phyloP scores from a whole-genome alignment of 2,329 filamentous ascomycete genomes.

The Nemania bipapillata region DNA sequence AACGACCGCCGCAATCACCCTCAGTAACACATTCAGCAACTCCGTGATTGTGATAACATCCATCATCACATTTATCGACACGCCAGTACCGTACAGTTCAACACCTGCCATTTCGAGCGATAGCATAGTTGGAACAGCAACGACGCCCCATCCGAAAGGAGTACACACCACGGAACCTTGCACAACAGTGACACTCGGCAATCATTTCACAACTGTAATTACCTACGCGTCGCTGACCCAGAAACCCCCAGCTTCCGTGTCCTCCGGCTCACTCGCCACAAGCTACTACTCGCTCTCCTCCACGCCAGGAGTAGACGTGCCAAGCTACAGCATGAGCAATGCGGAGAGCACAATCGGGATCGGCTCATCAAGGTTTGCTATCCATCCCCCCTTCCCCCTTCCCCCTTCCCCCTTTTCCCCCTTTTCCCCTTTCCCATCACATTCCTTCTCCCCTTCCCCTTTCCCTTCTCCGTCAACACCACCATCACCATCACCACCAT shows the following conservation, averaged over 20 bases:
- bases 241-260: conserved; percentile 35
- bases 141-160: conserved; percentile 24
- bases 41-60: conserved; percentile 45
- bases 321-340: conserved; percentile 47
- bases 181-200: conserved; percentile 47
- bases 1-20: conserved; percentile 35
- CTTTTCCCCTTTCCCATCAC: too few species aligned
- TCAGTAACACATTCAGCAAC: conserved; percentile 45
- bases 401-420: conserved; percentile 25
- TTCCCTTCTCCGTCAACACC: background rate
- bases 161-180: conserved; percentile 35
- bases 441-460: background rate
- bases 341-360: conserved; percentile 40
- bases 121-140: conserved; percentile 34
- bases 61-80: conserved; percentile 46
- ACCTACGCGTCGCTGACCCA: conserved; percentile 44
- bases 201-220: conserved; percentile 46
- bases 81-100: conserved; percentile 35
- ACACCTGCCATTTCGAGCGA: conserved; percentile 18
- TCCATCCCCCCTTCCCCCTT: conserved; percentile 15
- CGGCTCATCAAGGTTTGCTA: conserved; percentile 43
- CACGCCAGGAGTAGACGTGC: conserved; percentile 37
- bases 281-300: background rate
- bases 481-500: too few species aligned
- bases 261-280: conserved; percentile 6